A percentile compares a stretch with the other conserved stretches of the same genome.
Conservation (phyloP, 2,329 filamentous ascomycete species). For the Tolypocladium tundrense region DNA sequence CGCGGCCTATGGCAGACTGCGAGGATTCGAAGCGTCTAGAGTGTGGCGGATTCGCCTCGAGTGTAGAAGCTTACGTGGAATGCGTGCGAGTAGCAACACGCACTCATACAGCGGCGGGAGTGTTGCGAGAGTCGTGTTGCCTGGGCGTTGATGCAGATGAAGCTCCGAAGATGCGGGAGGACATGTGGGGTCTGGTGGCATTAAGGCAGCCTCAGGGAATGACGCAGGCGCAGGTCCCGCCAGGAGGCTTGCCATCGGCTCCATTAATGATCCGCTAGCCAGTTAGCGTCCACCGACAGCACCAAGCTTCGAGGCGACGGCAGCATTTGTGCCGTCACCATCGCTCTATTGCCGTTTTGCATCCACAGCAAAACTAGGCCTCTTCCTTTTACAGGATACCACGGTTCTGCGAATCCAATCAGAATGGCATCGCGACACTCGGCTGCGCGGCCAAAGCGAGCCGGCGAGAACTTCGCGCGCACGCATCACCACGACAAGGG, state of each 20-base stretch:
- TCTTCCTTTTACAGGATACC: not conserved
- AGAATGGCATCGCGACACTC: constrained; percentile 12
- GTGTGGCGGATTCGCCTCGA: not conserved
- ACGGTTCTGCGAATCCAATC: not conserved
- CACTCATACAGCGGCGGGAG: not conserved
- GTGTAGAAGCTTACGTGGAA: not conserved
- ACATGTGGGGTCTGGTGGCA: not conserved
- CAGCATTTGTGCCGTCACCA: not conserved
- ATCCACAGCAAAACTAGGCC: not conserved
- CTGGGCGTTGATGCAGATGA: not conserved
- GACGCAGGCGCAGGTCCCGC: not conserved
- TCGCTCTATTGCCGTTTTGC: not conserved
- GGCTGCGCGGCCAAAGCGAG: constrained; percentile 66
- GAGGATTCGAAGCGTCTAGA: not conserved
- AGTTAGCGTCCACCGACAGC: not conserved
- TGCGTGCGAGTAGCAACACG: not conserved
- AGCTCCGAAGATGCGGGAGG: not conserved
- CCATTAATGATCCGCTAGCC: not conserved
- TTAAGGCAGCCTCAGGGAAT: not conserved
- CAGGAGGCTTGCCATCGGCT: not conserved
- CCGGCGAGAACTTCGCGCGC: constrained; percentile 70
- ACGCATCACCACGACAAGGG: constrained; percentile 56
- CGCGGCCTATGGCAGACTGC: not conserved
- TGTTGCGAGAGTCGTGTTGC: not conserved
- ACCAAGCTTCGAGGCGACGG: not conserved